A percentile compares a stretch with the other conserved stretches of the same genome.
These are phyloP conservation scores for Corymbia calophylla DNA, from an alignment of 441 rosid species.

Conservation along the genomic window DNA sequence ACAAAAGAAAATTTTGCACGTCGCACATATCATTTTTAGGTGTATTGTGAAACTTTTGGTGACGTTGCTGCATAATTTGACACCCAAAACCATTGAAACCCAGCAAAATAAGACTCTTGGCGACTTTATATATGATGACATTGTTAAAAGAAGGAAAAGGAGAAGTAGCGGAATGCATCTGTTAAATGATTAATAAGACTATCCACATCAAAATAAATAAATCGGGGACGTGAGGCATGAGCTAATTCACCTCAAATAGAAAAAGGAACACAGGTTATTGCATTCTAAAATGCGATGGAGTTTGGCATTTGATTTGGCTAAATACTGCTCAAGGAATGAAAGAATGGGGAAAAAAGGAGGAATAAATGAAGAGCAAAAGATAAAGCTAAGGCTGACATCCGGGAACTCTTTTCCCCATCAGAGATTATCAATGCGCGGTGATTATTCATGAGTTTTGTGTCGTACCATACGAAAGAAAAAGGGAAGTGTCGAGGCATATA, in stretches of 20 bases:
- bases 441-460: background rate
- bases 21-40: background rate
- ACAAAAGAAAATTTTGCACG: background rate
- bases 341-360: slow-evolving; percentile 4
- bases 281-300: background rate
- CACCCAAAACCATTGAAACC: background rate
- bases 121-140: background rate
- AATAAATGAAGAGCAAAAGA: background rate
- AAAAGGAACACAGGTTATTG: background rate
- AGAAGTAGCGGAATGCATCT: background rate
- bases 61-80: background rate
- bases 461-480: slow-evolving; percentile 8
- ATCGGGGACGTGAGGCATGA: background rate
- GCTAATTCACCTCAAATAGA: background rate
- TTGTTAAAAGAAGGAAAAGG: background rate
- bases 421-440: slow-evolving; percentile 14
- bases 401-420: slow-evolving; percentile 10
- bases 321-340: background rate
- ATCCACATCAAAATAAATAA: background rate
- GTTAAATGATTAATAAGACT: background rate
- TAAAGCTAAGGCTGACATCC: slow-evolving; percentile 28
- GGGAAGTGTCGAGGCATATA: background rate
- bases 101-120: background rate
- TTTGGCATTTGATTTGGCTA: background rate
- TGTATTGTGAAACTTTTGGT: background rate